Conservation (phyloP, 2,329 filamentous ascomycete species). For the Neonectria magnoliae region DNA sequence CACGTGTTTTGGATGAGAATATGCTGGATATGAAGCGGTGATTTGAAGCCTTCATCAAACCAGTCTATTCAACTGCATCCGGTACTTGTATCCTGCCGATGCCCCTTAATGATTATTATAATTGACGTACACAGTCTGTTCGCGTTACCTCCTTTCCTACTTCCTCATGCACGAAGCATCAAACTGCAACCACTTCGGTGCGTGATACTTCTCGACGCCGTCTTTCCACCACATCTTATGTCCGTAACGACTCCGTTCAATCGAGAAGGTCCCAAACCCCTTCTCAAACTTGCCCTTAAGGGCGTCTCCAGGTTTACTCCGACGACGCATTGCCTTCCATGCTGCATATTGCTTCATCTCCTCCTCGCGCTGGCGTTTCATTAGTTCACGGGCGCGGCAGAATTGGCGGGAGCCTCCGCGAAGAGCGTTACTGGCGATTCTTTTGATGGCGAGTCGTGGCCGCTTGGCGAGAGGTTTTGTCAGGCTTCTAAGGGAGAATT, state of each 20-base stretch:
- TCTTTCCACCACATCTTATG: constrained; percentile 50
- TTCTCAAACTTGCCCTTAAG: constrained; percentile 40
- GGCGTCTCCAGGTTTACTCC: constrained; percentile 35
- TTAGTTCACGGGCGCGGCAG: constrained; percentile 38
- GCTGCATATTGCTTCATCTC: constrained; percentile 42
- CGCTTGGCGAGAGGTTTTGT: constrained; percentile 38
- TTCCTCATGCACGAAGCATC: constrained; percentile 11
- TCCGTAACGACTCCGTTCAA: constrained; percentile 37
- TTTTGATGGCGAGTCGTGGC: constrained; percentile 36
- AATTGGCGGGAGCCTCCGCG: constrained; percentile 40
- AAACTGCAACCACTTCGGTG: constrained; percentile 48
- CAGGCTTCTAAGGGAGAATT: constrained; percentile 45
- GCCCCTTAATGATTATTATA: constrained; percentile 23
- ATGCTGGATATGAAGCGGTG: not conserved
- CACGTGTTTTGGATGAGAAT: not conserved
- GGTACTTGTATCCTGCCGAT: constrained; percentile 26
- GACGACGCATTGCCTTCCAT: constrained; percentile 44
- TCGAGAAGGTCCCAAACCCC: constrained; percentile 37
- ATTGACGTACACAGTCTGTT: not conserved
- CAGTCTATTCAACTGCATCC: constrained; percentile 22
- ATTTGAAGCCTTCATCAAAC: constrained; percentile 4
- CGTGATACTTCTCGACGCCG: constrained; percentile 46
- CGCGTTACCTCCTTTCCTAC: not conserved
- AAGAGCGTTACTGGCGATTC: constrained; percentile 44
- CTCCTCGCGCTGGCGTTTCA: constrained; percentile 40